phyloP scores from a whole-genome alignment of 495 filamentous ascomycete genomes.

The Penicillium steckii region DNA sequence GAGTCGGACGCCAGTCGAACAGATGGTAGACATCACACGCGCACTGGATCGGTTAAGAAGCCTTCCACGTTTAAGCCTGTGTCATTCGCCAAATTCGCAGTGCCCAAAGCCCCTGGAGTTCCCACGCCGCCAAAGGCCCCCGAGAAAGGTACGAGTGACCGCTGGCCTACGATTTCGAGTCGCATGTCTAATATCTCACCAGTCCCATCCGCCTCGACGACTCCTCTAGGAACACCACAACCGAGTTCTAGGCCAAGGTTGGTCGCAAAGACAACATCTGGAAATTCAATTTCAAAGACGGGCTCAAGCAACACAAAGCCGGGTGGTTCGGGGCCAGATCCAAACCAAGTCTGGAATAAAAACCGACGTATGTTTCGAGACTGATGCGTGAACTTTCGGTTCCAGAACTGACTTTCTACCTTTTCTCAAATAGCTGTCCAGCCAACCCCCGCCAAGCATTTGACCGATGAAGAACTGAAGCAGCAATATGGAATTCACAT shows the following conservation, averaged over 20 bases:
- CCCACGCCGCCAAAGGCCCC: slow-evolving; percentile 53
- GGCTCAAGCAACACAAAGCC: slow-evolving; percentile 42
- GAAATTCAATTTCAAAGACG: slow-evolving; percentile 49
- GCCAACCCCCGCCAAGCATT: slow-evolving; percentile 80
- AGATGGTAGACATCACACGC: slow-evolving; percentile 59
- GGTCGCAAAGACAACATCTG: slow-evolving; percentile 64
- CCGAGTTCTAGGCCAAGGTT: slow-evolving; percentile 56
- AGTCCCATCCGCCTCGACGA: slow-evolving; percentile 43
- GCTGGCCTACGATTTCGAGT: background rate
- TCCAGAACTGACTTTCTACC: background rate
- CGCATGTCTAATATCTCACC: slow-evolving; percentile 20
- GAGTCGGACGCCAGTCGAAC: slow-evolving; percentile 51
- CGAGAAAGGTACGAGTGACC: slow-evolving; percentile 49
- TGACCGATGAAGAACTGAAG: slow-evolving; percentile 96
- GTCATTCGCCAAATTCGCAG: slow-evolving; percentile 78
- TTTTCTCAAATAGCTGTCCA: slow-evolving; percentile 58
- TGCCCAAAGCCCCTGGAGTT: slow-evolving; percentile 52
- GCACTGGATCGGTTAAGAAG: slow-evolving; percentile 76
- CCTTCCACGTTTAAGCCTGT: slow-evolving; percentile 89
- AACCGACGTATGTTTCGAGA: slow-evolving; percentile 73
- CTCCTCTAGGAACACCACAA: slow-evolving; percentile 40
- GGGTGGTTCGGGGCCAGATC: slow-evolving; percentile 61
- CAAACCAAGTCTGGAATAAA: slow-evolving; percentile 91
- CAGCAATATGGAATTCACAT: slow-evolving; percentile 96
- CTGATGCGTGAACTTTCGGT: too few species aligned